Percentiles rank a stretch among this genome's conserved stretches.
These are phyloP conservation scores for Trichoderma sp. DNA, from an alignment of 2,329 filamentous ascomycete genomes.

Conservation along the genomic window DNA sequence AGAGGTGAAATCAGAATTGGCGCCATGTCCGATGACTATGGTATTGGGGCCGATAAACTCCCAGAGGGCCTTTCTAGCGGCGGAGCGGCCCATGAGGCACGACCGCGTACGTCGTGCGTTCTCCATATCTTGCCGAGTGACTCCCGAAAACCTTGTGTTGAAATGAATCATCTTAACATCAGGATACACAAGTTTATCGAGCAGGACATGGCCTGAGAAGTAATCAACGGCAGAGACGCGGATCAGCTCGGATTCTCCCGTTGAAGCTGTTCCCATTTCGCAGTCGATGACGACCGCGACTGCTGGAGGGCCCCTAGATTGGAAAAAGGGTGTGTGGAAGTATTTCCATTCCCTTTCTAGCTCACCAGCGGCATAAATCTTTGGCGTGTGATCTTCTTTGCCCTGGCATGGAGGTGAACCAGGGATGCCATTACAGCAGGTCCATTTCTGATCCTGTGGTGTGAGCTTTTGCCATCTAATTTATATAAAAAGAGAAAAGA, in stretches of 20 bases:
- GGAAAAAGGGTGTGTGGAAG: conserved; percentile 24
- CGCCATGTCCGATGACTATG: conserved; percentile 48
- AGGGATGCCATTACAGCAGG: conserved; percentile 31
- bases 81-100: conserved; percentile 42
- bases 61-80: conserved; percentile 44
- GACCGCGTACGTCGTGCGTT: conserved; percentile 31
- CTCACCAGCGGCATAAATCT: conserved; percentile 27
- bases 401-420: conserved; percentile 29
- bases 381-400: conserved; percentile 28
- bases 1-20: conserved; percentile 41
- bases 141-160: conserved; percentile 51
- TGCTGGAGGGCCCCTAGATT: neutral
- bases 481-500: neutral
- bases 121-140: conserved; percentile 41
- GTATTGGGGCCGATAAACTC: conserved; percentile 45
- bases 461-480: neutral
- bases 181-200: conserved; percentile 52
- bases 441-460: conserved; percentile 28
- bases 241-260: conserved; percentile 50
- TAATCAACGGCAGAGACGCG: conserved; percentile 52
- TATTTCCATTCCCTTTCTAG: conserved; percentile 31
- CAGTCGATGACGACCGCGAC: conserved; percentile 50
- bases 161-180: conserved; percentile 45
- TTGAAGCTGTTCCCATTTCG: conserved; percentile 50
- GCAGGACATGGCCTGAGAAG: conserved; percentile 46